phyloP scores from a whole-genome alignment of 169 alveolate genomes.

The Plasmodium coatneyi region DNA sequence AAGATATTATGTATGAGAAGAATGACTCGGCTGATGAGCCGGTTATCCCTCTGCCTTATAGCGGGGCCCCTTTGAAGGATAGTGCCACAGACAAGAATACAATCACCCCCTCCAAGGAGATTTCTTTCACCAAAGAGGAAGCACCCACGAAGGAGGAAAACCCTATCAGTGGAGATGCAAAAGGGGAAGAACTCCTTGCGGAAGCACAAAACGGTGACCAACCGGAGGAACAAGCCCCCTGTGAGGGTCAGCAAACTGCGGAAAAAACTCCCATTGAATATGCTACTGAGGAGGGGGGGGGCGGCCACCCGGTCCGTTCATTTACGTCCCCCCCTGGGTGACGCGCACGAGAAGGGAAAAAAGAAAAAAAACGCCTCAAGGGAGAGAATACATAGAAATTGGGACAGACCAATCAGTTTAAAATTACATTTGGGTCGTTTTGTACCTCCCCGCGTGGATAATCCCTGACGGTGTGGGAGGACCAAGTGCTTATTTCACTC shows the following conservation, averaged over 20 bases:
- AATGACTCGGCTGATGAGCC: conserved; percentile 68
- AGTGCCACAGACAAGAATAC: background rate
- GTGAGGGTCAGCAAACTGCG: background rate
- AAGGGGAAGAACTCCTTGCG: background rate
- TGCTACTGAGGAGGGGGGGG: background rate
- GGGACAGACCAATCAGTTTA: background rate
- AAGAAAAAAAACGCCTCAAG: background rate
- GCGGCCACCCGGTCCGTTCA: background rate
- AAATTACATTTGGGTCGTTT: background rate
- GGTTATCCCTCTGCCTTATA: conserved; percentile 56
- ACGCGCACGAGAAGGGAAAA: background rate
- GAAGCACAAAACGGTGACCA: background rate
- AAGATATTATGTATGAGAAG: conserved; percentile 40
- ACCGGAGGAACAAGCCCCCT: background rate
- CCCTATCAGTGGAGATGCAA: background rate
- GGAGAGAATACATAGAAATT: background rate
- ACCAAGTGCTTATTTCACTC: background rate
- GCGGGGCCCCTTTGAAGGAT: conserved; percentile 54
- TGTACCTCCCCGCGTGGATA: background rate
- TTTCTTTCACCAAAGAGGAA: background rate
- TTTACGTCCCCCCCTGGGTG: background rate
- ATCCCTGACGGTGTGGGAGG: background rate
- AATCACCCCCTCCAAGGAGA: background rate
- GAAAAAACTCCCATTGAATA: background rate
- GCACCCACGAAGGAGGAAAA: background rate